phyloP scores from a whole-genome alignment of 2,329 filamentous ascomycete genomes.

The Torrubiella hemipterigena region DNA sequence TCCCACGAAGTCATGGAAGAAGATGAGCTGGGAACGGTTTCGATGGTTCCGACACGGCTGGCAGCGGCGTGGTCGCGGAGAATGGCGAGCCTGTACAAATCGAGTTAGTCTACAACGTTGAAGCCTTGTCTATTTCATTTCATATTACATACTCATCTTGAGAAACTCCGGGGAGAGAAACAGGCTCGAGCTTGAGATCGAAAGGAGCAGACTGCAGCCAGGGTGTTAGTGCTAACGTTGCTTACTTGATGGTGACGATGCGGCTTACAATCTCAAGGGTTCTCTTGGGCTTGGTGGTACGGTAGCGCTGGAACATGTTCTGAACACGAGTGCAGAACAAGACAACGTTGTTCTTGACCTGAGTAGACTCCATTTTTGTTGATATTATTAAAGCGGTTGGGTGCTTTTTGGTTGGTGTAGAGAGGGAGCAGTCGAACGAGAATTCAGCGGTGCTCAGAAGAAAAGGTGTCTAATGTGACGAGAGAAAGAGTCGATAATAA shows the following conservation, averaged over 20 bases:
- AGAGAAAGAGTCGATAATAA: no score
- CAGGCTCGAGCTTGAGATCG: conserved; percentile 43
- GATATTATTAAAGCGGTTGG: no score
- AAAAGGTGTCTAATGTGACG: no score
- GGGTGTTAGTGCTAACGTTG: conserved; percentile 11
- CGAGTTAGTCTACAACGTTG: not conserved
- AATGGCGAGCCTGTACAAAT: conserved; percentile 27
- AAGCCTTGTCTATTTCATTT: not conserved
- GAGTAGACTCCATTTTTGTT: no score
- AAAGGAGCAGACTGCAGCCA: conserved; percentile 45
- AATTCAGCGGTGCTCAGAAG: no score
- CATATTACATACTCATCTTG: conserved; percentile 42
- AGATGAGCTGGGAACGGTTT: conserved; percentile 14
- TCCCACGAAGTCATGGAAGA: conserved; percentile 10
- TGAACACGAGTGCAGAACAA: conserved; percentile 32
- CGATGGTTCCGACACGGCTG: conserved; percentile 32
- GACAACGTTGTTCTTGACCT: conserved; percentile 29
- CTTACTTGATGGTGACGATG: not conserved
- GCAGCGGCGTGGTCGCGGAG: conserved; percentile 41
- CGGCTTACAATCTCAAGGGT: conserved; percentile 34
- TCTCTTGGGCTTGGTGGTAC: conserved; percentile 24
- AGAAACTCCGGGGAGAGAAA: conserved; percentile 40
- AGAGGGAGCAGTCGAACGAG: no score
- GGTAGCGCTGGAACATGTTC: conserved; percentile 25
- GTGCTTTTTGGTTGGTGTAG: no score